phyloP scores from a whole-genome alignment of 371 early-diverging fungal species.

The Cokeromyces recurvatus region DNA sequence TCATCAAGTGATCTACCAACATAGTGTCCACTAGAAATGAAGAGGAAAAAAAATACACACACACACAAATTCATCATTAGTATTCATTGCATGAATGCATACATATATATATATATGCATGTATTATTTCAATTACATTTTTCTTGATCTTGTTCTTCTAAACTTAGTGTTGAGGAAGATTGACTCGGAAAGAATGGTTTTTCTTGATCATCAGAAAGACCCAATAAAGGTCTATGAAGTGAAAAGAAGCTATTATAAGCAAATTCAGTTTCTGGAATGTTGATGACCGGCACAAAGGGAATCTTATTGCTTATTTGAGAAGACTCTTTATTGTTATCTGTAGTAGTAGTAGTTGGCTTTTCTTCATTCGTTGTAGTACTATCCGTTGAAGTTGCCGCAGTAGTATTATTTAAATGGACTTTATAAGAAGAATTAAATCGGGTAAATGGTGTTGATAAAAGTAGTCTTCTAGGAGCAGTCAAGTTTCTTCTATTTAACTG shows the following conservation, averaged over 20 bases:
- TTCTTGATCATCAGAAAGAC: slow-evolving; percentile 32
- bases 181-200: slow-evolving; percentile 31
- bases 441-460: background rate
- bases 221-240: slow-evolving; percentile 43
- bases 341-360: background rate
- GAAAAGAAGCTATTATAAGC: slow-evolving; percentile 49
- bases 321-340: background rate
- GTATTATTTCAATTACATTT: no score
- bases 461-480: no score
- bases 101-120: no score
- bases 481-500: no score
- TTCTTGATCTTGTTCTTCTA: slow-evolving; percentile 11
- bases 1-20: slow-evolving; percentile 27
- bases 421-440: slow-evolving; percentile 18
- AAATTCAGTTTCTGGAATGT: slow-evolving; percentile 45
- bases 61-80: no score
- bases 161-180: slow-evolving; percentile 4
- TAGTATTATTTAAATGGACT: slow-evolving; percentile 1
- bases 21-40: slow-evolving; percentile 23
- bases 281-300: slow-evolving; percentile 46
- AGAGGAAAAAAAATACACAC: background rate
- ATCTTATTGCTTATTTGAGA: slow-evolving; percentile 2
- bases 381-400: slow-evolving; percentile 4
- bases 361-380: background rate
- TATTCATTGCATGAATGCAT: no score